Base-by-base conservation (phyloP, 495 filamentous ascomycete species). In the Apodospora peruviana region DNA sequence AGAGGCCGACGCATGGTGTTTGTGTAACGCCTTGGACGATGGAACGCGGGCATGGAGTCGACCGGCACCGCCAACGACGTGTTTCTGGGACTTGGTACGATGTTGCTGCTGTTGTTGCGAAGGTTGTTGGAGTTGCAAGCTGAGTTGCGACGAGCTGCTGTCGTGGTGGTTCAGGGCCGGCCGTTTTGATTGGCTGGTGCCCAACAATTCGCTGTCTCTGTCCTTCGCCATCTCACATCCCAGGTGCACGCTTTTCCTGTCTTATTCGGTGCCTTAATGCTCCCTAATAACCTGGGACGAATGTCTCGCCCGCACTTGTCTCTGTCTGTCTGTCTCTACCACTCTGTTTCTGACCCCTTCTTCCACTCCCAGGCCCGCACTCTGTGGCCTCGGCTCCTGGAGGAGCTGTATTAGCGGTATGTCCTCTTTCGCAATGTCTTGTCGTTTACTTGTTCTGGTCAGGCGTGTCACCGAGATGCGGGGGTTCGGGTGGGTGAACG, bases 131-230 rank as follows among this genome's bases (percentile, higher is more conserved):
- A 50, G 52, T 11, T 51, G 53, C 50, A 64, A 60, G 59, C 62
- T 63, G 56, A 52, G 45, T 12, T 52, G 50, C 14, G 44, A 52
- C 21, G 39, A 21, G 50, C 64, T 63, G 61, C 65, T 64, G 56
- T 71, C 62, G 53, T 58, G 48, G 45, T 62, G 64, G 56, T 54
- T 57, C 45, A 61, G 50, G 14, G 66, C 22, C 41, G 73, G 64
- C 48, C 65, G 60, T 61, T 72, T 74, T 74, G 72, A 76, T 76
- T 76, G 73, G 73, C 58, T 56, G 52, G 59, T 56, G 57, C 54
- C 60, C 54, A 53, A 58, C 47, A 48, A 27, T 51, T 66, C 61
- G 48, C 48, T 54, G 35, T 67, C 61, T 53, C 55, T 50, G 34
- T 66, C 63, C 45, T 45, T 63, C 34, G 56, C 61, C 61, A 64